phyloP scores from a whole-genome alignment of 345 rosid species.

The Eucalyptus fibrosa region DNA sequence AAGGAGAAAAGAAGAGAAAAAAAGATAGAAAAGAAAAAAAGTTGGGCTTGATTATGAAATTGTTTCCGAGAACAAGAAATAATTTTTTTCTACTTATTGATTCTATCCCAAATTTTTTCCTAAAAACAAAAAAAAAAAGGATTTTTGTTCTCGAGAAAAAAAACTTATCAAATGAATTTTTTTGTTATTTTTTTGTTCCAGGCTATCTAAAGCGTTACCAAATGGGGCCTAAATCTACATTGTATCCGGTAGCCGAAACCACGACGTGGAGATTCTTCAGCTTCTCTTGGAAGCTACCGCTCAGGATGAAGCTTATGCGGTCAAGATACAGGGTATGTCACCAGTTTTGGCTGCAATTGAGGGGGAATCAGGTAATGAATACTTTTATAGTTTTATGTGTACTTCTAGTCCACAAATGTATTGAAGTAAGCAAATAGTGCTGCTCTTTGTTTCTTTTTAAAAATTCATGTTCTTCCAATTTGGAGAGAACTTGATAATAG shows the following conservation, averaged over 20 bases:
- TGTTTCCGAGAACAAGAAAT: accelerated
- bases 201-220: accelerated
- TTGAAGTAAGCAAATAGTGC: not conserved
- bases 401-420: not conserved
- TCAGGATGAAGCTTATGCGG: not conserved
- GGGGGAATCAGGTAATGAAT: not conserved
- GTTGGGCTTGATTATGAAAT: too few species aligned
- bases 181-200: too few species aligned
- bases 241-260: accelerated
- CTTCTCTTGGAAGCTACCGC: not conserved
- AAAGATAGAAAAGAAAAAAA: accelerated
- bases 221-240: not conserved
- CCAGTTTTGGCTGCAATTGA: not conserved
- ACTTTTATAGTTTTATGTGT: not conserved
- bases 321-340: not conserved
- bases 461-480: not conserved
- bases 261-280: not conserved
- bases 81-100: too few species aligned
- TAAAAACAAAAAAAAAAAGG: accelerated
- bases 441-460: not conserved
- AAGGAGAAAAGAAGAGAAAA: too few species aligned
- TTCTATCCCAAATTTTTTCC: accelerated
- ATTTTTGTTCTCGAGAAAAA: too few species aligned
- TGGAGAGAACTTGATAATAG: not conserved
- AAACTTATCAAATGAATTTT: too few species aligned